These are phyloP conservation scores for Rhododendron williamsianum DNA, from an alignment of 148 eudicot genomes.

Conservation along the genomic window DNA sequence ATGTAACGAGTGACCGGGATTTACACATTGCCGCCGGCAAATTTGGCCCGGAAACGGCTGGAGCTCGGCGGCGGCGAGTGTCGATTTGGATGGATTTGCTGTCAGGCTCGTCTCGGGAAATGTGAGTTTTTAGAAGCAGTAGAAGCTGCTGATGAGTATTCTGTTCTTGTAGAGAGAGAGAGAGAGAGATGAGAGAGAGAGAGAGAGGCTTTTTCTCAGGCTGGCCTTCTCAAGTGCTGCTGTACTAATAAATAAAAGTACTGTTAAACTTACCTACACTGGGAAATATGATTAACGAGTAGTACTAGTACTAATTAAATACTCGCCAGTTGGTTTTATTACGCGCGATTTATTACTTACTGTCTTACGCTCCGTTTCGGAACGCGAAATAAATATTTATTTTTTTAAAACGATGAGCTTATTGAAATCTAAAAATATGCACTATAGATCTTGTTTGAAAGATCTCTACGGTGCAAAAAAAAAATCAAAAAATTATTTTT, in stretches of 20 bases:
- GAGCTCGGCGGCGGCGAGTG: not conserved
- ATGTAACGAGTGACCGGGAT: not conserved
- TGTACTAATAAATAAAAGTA: not conserved
- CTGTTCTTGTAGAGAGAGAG: not conserved
- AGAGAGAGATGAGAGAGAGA: not conserved
- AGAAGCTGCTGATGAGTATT: not conserved
- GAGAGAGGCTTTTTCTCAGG: not conserved
- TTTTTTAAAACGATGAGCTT: too few species aligned
- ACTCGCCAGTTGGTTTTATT: not conserved
- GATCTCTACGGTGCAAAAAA: too few species aligned
- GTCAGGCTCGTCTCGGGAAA: not conserved
- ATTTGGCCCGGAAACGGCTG: not conserved
- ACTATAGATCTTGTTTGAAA: too few species aligned
- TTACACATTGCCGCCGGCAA: constrained; percentile 19
- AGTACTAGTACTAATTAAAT: not conserved
- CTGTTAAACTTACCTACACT: not conserved
- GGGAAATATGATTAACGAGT: too few species aligned
- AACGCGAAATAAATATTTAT: too few species aligned
- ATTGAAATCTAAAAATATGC: too few species aligned
- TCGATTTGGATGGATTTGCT: not conserved
- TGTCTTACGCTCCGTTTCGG: too few species aligned
- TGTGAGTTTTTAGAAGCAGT: not conserved
- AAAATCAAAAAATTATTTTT: too few species aligned
- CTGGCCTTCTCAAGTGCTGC: not conserved
- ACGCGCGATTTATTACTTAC: not conserved